Conservation (phyloP, 2,329 filamentous ascomycete genomes). For the Huntiella decipiens region DNA sequence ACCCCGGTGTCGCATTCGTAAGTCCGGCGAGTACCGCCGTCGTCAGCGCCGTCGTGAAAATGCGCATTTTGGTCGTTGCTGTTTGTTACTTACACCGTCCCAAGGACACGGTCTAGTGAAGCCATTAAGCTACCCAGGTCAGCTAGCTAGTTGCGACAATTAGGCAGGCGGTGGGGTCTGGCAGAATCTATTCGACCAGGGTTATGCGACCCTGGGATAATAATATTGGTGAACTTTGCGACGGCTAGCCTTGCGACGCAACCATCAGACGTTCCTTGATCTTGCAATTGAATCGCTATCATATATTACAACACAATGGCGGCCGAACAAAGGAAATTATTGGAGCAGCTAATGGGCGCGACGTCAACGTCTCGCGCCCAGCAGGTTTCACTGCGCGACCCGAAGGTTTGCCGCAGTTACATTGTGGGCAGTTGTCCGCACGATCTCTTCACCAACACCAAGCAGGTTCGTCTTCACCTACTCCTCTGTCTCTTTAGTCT, state of each 20-base stretch:
- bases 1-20: constrained; percentile 34
- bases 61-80: not conserved
- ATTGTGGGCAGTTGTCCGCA: constrained; percentile 88
- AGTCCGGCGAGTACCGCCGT: constrained; percentile 11
- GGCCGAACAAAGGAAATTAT: constrained; percentile 92
- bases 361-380: constrained; percentile 54
- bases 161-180: not conserved
- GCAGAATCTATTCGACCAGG: not conserved
- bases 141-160: not conserved
- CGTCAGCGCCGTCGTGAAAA: not conserved
- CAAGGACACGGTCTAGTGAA: too few relatives aligned
- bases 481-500: not conserved
- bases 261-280: not conserved
- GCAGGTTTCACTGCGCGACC: constrained; percentile 73
- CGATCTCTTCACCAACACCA: constrained; percentile 98
- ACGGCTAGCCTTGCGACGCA: not conserved
- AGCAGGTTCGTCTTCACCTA: constrained; percentile 33
- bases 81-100: not conserved
- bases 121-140: too few relatives aligned
- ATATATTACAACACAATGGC: constrained; percentile 41
- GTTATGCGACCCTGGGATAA: too few relatives aligned
- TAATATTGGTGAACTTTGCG: not conserved
- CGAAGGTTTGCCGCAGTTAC: constrained; percentile 89
- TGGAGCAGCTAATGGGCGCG: constrained; percentile 86
- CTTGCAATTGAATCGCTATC: too few relatives aligned